A percentile compares a stretch with the other conserved stretches of the same genome.
Evolutionary conservation across 179 eudicot genomes (phyloP).

Genomic region (Spinacia oleracea): DNA sequence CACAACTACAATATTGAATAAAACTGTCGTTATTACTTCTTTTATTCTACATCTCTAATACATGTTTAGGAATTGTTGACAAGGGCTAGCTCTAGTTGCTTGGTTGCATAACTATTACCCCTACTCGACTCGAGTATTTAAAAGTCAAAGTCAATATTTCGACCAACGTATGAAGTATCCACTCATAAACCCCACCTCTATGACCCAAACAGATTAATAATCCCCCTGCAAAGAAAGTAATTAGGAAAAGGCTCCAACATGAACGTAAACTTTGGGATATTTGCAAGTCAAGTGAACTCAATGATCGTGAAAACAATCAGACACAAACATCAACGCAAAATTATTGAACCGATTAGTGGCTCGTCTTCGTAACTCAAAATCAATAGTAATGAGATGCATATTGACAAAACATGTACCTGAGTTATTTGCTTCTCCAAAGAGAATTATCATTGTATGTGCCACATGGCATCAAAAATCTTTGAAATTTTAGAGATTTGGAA

Average conservation of each 20-base stretch:
- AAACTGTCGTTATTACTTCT: too few relatives aligned
- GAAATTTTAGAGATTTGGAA: slow-evolving; percentile 15
- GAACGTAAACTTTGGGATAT: neutral
- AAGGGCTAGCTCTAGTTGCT: too few relatives aligned
- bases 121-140: too few relatives aligned
- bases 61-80: too few relatives aligned
- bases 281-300: neutral
- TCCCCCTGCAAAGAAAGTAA: neutral
- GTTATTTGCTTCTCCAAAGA: slow-evolving; percentile 13
- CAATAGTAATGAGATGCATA: slow-evolving; percentile 4
- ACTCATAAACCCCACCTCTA: too few relatives aligned
- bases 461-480: slow-evolving; percentile 23
- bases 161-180: too few relatives aligned
- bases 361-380: slow-evolving; percentile 9
- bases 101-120: too few relatives aligned
- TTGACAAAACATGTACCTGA: slow-evolving; percentile 2
- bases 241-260: neutral
- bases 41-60: too few relatives aligned
- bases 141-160: too few relatives aligned
- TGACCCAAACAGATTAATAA: too few relatives aligned
- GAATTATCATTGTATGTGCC: slow-evolving; percentile 24
- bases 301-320: neutral
- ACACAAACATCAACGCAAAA: slow-evolving; percentile 10
- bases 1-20: too few relatives aligned
- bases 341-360: slow-evolving; percentile 3